Conservation (phyloP, 139 green algal genomes). For the Deuterostichococcus epilithicus region DNA sequence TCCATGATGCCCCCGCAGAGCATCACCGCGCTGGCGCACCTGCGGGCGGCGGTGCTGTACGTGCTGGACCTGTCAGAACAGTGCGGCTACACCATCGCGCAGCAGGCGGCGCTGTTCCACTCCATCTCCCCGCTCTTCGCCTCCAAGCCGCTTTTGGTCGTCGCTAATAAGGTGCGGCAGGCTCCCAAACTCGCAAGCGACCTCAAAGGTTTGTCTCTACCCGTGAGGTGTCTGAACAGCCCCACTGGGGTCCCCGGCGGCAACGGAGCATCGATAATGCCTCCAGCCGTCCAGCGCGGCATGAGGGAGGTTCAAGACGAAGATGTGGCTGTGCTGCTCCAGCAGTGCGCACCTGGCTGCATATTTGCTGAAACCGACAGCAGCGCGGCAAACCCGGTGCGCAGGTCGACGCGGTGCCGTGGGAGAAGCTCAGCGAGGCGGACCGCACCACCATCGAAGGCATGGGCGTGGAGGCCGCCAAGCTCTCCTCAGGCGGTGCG, state of each 20-base stretch:
- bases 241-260: too few species aligned
- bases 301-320: too few species aligned
- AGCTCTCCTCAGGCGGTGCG: slow-evolving; percentile 39
- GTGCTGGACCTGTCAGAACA: slow-evolving; percentile 93
- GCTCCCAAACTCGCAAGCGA: slow-evolving; percentile 21
- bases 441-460: slow-evolving; percentile 71
- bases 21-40: slow-evolving; percentile 96
- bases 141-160: slow-evolving; percentile 97
- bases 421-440: slow-evolving; percentile 27
- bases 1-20: slow-evolving; percentile 42
- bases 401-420: slow-evolving; percentile 30
- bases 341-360: too few species aligned
- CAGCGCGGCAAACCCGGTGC: too few species aligned
- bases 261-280: too few species aligned
- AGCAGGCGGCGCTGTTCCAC: slow-evolving; percentile 97
- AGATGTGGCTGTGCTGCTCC: too few species aligned
- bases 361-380: too few species aligned
- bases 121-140: slow-evolving; percentile 97
- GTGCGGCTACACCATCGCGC: slow-evolving; percentile 91
- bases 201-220: too few species aligned
- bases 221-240: too few species aligned
- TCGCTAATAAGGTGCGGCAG: slow-evolving; percentile 84
- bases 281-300: too few species aligned
- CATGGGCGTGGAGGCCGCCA: slow-evolving; percentile 71
- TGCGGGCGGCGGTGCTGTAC: slow-evolving; percentile 95